phyloP scores from a whole-genome alignment of 148 eudicot genomes.

The Limonium bicolor region DNA sequence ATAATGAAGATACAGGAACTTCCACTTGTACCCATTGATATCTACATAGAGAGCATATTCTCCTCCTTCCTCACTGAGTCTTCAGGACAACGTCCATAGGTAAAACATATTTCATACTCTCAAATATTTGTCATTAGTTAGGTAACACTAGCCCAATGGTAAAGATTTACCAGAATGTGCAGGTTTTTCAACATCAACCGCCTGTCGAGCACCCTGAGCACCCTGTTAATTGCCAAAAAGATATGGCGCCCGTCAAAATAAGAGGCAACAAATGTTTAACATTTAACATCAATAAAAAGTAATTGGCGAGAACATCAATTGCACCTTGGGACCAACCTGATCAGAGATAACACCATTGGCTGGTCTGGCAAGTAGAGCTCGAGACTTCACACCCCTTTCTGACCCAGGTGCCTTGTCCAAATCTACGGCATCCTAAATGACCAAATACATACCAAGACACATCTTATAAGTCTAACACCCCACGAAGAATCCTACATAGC shows the following conservation, averaged over 20 bases:
- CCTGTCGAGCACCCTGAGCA: constrained; percentile 50
- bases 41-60: too few relatives aligned
- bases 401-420: constrained; percentile 57
- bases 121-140: not conserved
- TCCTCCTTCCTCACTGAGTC: too few relatives aligned
- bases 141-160: not conserved
- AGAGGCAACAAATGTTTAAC: not conserved
- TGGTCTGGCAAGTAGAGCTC: constrained; percentile 55
- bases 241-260: not conserved
- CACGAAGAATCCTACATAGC: not conserved
- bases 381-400: constrained; percentile 62
- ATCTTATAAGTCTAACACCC: not conserved
- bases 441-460: constrained; percentile 5
- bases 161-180: constrained; percentile 48
- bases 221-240: too few relatives aligned
- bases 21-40: too few relatives aligned
- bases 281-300: not conserved
- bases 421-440: constrained; percentile 47
- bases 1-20: too few relatives aligned
- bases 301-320: too few relatives aligned
- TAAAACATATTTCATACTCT: too few relatives aligned
- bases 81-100: too few relatives aligned
- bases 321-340: too few relatives aligned
- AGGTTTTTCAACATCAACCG: constrained; percentile 47
- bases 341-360: constrained; percentile 63